Evolutionary conservation across 2,329 filamentous ascomycete species (phyloP).

Genomic region (Pseudogymnoascus destructans): DNA sequence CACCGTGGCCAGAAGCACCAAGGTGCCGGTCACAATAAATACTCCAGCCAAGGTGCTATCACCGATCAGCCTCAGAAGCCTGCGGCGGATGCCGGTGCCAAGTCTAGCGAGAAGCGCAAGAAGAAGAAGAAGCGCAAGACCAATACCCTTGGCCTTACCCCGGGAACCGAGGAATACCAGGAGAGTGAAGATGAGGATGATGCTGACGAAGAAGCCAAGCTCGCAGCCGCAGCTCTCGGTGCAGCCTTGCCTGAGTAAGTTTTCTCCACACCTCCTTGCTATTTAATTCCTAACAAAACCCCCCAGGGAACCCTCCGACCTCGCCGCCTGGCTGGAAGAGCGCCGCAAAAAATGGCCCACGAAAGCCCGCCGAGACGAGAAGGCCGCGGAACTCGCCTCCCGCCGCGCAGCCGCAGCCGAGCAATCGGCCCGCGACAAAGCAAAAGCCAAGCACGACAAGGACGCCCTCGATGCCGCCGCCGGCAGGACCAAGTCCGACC

Average conservation of each 20-base stretch:
- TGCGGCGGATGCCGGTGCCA: slow-evolving; percentile 35
- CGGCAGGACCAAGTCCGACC: slow-evolving; percentile 29
- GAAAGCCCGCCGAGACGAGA: slow-evolving; percentile 52
- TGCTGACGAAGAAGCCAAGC: slow-evolving; percentile 44
- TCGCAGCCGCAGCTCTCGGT: slow-evolving; percentile 25
- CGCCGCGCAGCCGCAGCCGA: slow-evolving; percentile 20
- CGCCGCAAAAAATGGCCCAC: slow-evolving; percentile 73
- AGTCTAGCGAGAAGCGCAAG: slow-evolving; percentile 22
- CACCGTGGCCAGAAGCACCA: slow-evolving; percentile 14
- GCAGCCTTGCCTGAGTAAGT: slow-evolving; percentile 28
- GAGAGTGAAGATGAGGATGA: slow-evolving; percentile 55
- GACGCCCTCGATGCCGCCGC: slow-evolving; percentile 37
- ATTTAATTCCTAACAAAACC: slow-evolving; percentile 17
- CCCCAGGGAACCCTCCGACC: slow-evolving; percentile 43
- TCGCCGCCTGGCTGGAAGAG: slow-evolving; percentile 70
- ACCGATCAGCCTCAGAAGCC: slow-evolving; percentile 33
- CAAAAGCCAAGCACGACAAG: slow-evolving; percentile 30
- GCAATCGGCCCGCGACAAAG: slow-evolving; percentile 15
- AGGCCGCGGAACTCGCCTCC: slow-evolving; percentile 35
- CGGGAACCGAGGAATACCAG: slow-evolving; percentile 36
- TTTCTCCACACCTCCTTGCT: slow-evolving; percentile 22
- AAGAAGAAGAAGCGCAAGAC: slow-evolving; percentile 62
- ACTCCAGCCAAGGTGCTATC: slow-evolving; percentile 22
- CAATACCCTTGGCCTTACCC: slow-evolving; percentile 59
- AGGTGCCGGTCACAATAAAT: slow-evolving; percentile 16